Conservation (phyloP, 2,329 filamentous ascomycete genomes). For the Hymenotorrendiella dingleyae region DNA sequence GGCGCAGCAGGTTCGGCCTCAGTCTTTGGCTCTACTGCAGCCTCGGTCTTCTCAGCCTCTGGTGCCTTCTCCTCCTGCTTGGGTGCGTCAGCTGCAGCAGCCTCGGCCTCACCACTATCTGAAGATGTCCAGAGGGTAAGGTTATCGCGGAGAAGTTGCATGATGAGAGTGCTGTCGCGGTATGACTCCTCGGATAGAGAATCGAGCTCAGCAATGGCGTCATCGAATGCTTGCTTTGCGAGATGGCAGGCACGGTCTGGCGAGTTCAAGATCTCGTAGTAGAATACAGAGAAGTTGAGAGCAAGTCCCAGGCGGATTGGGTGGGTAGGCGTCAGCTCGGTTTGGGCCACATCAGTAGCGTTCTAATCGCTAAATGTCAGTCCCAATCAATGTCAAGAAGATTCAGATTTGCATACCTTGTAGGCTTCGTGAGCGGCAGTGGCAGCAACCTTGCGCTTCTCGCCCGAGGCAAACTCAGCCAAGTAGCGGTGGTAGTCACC, state of each 20-base stretch:
- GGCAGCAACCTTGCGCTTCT: constrained; percentile 86
- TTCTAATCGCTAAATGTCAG: constrained; percentile 49
- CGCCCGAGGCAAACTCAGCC: constrained; percentile 85
- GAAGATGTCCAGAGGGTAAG: constrained; percentile 97
- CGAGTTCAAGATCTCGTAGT: constrained; percentile 98
- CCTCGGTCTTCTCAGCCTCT: constrained; percentile 33
- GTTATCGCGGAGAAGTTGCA: constrained; percentile 98
- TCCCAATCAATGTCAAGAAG: no score
- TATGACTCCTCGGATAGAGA: constrained; percentile 96
- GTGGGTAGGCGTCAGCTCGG: constrained; percentile 93
- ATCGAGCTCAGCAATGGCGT: constrained; percentile 95
- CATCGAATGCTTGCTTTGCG: constrained; percentile 98
- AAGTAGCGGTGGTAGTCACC: constrained; percentile 96
- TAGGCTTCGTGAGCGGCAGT: constrained; percentile 90
- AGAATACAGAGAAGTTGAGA: constrained; percentile 99
- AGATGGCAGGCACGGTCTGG: constrained; percentile 96
- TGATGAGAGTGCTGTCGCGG: constrained; percentile 98
- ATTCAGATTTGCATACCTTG: constrained; percentile 67
- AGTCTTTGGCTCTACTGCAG: constrained; percentile 22
- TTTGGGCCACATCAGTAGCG: constrained; percentile 96
- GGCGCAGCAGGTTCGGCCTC: constrained; percentile 32
- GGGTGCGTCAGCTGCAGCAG: constrained; percentile 46
- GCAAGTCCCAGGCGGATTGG: constrained; percentile 96
- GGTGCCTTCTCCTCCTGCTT: constrained; percentile 54
- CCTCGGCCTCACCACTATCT: constrained; percentile 74